Conservation (phyloP, 345 rosid species). For the Durio zibethinus region DNA sequence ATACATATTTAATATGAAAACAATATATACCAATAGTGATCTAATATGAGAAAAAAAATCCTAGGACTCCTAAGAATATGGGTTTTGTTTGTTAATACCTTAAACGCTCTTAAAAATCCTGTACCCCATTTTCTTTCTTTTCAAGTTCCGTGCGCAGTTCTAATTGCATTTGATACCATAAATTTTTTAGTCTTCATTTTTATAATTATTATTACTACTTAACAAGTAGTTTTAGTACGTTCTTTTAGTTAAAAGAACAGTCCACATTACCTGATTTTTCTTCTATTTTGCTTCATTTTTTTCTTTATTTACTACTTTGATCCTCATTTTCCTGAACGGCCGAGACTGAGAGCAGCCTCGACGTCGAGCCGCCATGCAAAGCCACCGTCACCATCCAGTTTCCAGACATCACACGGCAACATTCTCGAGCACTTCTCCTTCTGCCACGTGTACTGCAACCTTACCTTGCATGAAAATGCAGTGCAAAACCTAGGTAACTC, state of each 20-base stretch:
- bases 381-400: slow-evolving; percentile 37
- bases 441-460: slow-evolving; percentile 52
- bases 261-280: slow-evolving; percentile 5
- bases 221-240: not conserved
- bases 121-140: not conserved
- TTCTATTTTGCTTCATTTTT: not conserved
- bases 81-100: not conserved
- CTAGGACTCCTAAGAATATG: not conserved
- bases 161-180: not conserved
- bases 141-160: not conserved
- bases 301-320: not conserved
- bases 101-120: not conserved
- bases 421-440: slow-evolving; percentile 35
- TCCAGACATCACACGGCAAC: slow-evolving; percentile 61
- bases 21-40: too few relatives aligned
- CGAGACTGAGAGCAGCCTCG: slow-evolving; percentile 47
- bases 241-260: not conserved
- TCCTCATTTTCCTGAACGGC: slow-evolving; percentile 7
- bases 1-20: too few relatives aligned
- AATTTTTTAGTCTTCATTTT: too few relatives aligned
- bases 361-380: slow-evolving; percentile 67
- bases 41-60: not conserved
- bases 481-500: slow-evolving; percentile 30
- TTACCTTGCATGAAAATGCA: slow-evolving; percentile 63
- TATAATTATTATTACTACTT: not conserved